Base-by-base conservation (phyloP, 208 protist genomes). In the Spongospora subterranea region DNA sequence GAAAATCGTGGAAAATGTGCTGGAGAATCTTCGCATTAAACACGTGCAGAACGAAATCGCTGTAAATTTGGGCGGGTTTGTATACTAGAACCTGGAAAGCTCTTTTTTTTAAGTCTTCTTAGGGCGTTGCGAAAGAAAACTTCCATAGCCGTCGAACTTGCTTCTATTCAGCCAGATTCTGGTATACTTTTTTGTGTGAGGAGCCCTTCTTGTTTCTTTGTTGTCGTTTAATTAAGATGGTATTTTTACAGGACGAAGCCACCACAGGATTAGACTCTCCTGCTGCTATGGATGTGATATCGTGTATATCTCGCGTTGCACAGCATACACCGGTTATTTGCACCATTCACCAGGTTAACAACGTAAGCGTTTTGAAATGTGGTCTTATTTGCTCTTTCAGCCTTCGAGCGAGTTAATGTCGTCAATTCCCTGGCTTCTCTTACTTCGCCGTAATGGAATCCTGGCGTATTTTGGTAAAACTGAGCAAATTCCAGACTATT, bases 331-430 rank as follows among this genome's bases (percentile, higher is more conserved):
- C 71, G 13, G 71, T 82, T 6, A 45, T 82, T 43, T 82, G 71
- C n/a, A 82, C 71, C 17, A 82, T 82, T 43, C 71, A 82, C n/a
- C 71, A 82, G 50, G 50, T 60, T 60, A n/a, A n/a, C n/a, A n/a
- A n/a, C n/a, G n/a, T n/a, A n/a, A n/a, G n/a, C n/a, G n/a, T n/a
- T n/a, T n/a, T n/a, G n/a, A n/a, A n/a, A n/a, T n/a, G n/a, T n/a
- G n/a, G n/a, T n/a, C n/a, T n/a, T n/a, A n/a, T n/a, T n/a, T n/a
- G n/a, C n/a, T n/a, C n/a, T n/a, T n/a, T n/a, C 24, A 60, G 40
- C 71, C 71, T 45, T 82, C 71, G n/a, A 45, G 6, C 11, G 35
- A 82, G 71, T 17, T 82, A 13, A 35, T 82, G 71, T 20, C n/a
- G 13, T 43, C 35, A n/a, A 40, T 82, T 43, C 6, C 6, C 71